Percentiles rank a stretch among this genome's conserved stretches.
Conservation (phyloP, 2,329 filamentous ascomycete species). For the Scytalidium lignicola region DNA sequence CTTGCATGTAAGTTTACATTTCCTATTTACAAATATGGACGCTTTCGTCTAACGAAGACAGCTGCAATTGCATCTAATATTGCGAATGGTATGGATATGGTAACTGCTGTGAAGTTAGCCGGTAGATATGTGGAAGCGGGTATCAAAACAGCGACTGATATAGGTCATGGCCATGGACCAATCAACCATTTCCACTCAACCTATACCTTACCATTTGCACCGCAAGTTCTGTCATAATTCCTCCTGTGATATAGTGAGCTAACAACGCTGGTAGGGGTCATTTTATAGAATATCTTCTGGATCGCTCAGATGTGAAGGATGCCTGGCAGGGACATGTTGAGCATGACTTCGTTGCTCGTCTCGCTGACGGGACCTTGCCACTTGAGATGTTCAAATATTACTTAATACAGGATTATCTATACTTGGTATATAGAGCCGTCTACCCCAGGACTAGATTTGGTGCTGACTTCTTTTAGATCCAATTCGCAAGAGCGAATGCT, state of each 20-base stretch:
- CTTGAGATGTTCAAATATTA: conserved; percentile 80
- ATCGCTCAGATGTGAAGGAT: conserved; percentile 65
- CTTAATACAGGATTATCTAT: conserved; percentile 88
- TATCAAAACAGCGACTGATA: conserved; percentile 42
- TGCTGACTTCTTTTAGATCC: conserved; percentile 48
- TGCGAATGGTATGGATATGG: conserved; percentile 51
- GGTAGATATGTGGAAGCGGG: conserved; percentile 68
- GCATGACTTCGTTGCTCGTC: conserved; percentile 73
- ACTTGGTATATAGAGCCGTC: conserved; percentile 55
- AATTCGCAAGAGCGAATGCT: conserved; percentile 83
- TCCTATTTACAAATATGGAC: not conserved
- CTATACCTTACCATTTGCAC: conserved; percentile 62
- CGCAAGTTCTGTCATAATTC: conserved; percentile 27
- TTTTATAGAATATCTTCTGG: conserved; percentile 79
- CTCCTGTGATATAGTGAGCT: not conserved
- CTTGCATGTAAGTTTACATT: conserved; percentile 64
- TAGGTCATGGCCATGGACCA: conserved; percentile 63
- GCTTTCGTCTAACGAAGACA: conserved; percentile 10
- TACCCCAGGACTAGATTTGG: not conserved
- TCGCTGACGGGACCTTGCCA: conserved; percentile 72
- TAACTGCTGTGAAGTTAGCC: conserved; percentile 59
- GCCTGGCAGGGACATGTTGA: conserved; percentile 74
- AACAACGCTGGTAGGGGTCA: conserved; percentile 47
- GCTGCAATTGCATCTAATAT: conserved; percentile 73
- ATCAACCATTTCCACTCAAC: conserved; percentile 76